phyloP scores from a whole-genome alignment of 2,329 filamentous ascomycete genomes.

The Scedosporium minutisporum region DNA sequence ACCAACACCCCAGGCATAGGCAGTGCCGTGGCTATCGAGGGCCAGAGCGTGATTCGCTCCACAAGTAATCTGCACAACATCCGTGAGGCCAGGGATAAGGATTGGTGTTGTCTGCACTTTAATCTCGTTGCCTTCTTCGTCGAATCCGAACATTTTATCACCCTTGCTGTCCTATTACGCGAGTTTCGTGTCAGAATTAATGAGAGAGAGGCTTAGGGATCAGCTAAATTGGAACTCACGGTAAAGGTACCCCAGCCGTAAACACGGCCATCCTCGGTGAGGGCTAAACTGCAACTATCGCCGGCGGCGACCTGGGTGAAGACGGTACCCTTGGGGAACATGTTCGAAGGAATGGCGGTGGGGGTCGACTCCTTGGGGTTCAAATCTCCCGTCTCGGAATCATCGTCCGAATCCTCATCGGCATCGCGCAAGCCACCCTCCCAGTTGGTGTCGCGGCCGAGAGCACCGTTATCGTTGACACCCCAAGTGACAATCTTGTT shows the following conservation, averaged over 20 bases:
- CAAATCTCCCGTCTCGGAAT: constrained; percentile 47
- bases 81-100: constrained; percentile 53
- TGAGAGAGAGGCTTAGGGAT: not conserved
- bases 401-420: constrained; percentile 42
- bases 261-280: constrained; percentile 65
- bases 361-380: constrained; percentile 68
- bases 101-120: constrained; percentile 40
- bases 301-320: constrained; percentile 58
- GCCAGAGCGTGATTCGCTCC: constrained; percentile 66
- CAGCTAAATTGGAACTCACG: constrained; percentile 4
- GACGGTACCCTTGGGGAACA: constrained; percentile 51
- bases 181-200: not conserved
- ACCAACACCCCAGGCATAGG: constrained; percentile 63
- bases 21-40: constrained; percentile 52
- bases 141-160: constrained; percentile 15
- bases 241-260: constrained; percentile 82
- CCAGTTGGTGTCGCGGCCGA: constrained; percentile 65
- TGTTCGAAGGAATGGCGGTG: constrained; percentile 44
- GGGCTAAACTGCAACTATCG: constrained; percentile 66
- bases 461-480: constrained; percentile 74
- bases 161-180: constrained; percentile 41
- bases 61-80: constrained; percentile 53
- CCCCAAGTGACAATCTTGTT: constrained; percentile 81
- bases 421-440: constrained; percentile 52
- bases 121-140: constrained; percentile 25